phyloP scores from a whole-genome alignment of 257 asterid species.

The Penstemon davidsonii region DNA sequence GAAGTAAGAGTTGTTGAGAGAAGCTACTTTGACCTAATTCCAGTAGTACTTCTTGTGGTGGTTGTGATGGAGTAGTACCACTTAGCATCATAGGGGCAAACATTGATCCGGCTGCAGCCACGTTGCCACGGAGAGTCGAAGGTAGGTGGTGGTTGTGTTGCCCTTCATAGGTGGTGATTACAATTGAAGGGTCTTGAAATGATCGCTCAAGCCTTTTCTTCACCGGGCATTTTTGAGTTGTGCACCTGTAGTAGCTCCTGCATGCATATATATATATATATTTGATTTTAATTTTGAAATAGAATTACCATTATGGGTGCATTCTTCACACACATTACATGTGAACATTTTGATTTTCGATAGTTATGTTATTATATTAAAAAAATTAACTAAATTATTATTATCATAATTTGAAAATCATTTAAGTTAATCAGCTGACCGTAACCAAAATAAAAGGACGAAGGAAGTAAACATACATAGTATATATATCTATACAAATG shows the following conservation, averaged over 20 bases:
- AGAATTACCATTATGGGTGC: no score
- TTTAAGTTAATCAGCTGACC: no score
- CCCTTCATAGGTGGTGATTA: slow-evolving; percentile 80
- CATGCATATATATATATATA: neutral
- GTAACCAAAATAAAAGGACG: no score
- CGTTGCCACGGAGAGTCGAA: slow-evolving; percentile 54
- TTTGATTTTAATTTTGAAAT: no score
- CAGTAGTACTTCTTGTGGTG: slow-evolving; percentile 10
- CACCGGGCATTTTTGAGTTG: slow-evolving; percentile 74
- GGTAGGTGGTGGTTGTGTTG: slow-evolving; percentile 83
- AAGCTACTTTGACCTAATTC: slow-evolving; percentile 21
- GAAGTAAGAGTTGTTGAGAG: slow-evolving; percentile 32
- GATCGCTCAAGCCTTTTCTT: slow-evolving; percentile 80
- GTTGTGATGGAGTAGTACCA: no score
- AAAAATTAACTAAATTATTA: no score
- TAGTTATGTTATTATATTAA: no score
- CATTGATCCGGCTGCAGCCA: slow-evolving; percentile 27
- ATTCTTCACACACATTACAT: no score
- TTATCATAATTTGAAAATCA: no score
- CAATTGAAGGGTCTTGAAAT: slow-evolving; percentile 63
- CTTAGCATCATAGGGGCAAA: slow-evolving; percentile 29
- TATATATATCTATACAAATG: no score
- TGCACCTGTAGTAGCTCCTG: slow-evolving; percentile 89
- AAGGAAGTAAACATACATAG: no score
- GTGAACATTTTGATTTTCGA: no score